Conservation (phyloP, 257 asterid genomes). For the Solanum pennellii region DNA sequence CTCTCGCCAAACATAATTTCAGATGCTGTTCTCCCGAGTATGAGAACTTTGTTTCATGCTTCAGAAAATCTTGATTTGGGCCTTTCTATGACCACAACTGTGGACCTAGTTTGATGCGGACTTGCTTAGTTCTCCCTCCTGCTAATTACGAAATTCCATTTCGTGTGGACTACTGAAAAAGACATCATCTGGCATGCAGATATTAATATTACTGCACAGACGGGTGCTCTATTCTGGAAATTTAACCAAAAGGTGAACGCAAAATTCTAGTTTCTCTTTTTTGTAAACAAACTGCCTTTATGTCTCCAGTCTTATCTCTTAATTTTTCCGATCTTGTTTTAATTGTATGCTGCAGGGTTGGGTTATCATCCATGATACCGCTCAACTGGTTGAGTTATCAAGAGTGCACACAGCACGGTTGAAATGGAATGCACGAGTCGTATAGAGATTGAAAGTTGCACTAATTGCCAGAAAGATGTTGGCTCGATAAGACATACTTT, state of each 20-base stretch:
- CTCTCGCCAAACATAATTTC: conserved; percentile 47
- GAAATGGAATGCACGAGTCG: not conserved
- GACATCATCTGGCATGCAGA: conserved; percentile 87
- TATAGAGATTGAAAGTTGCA: not conserved
- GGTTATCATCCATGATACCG: not conserved
- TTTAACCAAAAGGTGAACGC: conserved; percentile 70
- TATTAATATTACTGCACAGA: conserved; percentile 65
- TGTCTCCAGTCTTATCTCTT: not conserved
- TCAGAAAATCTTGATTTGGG: conserved; percentile 65
- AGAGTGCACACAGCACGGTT: not conserved
- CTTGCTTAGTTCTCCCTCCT: conserved; percentile 43
- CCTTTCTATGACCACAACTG: conserved; percentile 53
- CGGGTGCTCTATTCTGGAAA: conserved; percentile 78
- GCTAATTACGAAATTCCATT: too few relatives aligned
- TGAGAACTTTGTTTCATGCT: conserved; percentile 76
- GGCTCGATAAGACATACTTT: not conserved
- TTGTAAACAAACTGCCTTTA: not conserved
- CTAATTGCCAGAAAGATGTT: not conserved
- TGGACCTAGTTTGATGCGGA: conserved; percentile 30
- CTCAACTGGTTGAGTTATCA: not conserved
- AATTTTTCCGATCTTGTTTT: conserved; percentile 13
- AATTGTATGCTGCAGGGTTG: not conserved
- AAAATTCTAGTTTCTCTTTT: not conserved
- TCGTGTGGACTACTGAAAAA: conserved; percentile 68
- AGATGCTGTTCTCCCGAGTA: conserved; percentile 60